Percentiles rank a stretch among this genome's conserved stretches.
These are phyloP conservation scores for Tetracladium setigerum DNA, from an alignment of 495 filamentous ascomycete genomes.

Conservation along the genomic window DNA sequence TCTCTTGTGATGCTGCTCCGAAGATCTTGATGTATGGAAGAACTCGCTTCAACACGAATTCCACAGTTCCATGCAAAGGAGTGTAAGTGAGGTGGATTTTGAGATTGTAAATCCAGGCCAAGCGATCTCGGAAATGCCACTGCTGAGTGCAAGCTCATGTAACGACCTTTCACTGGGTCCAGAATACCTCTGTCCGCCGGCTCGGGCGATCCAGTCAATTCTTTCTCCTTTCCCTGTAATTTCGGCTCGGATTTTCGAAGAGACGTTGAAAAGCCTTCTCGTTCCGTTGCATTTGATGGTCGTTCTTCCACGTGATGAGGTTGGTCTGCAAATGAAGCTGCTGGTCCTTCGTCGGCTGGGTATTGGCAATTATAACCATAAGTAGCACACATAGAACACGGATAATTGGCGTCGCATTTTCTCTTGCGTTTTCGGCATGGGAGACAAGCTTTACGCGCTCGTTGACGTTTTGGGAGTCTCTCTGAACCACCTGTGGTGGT, in stretches of 20 bases:
- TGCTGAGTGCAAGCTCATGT: slow-evolving; percentile 40
- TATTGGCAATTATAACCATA: slow-evolving; percentile 43
- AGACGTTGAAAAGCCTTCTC: not conserved
- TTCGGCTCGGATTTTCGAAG: too few species aligned
- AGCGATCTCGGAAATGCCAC: slow-evolving; percentile 44
- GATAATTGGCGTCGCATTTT: slow-evolving; percentile 37
- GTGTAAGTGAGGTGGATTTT: slow-evolving; percentile 39
- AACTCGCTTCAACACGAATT: slow-evolving; percentile 24
- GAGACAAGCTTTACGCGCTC: slow-evolving; percentile 33
- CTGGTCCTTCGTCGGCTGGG: slow-evolving; percentile 8
- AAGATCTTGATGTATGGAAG: slow-evolving; percentile 14
- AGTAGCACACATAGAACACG: slow-evolving; percentile 37
- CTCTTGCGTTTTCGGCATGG: slow-evolving; percentile 43
- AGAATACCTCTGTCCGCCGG: slow-evolving; percentile 22
- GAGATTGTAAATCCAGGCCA: slow-evolving; percentile 40
- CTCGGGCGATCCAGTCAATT: not conserved
- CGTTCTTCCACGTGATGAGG: not conserved
- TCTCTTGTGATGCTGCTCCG: slow-evolving; percentile 29
- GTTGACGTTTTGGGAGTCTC: slow-evolving; percentile 13
- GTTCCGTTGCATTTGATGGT: too few species aligned
- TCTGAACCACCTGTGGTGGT: too few species aligned
- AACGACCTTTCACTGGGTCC: slow-evolving; percentile 21
- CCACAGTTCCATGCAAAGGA: slow-evolving; percentile 48
- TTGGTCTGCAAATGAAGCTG: slow-evolving; percentile 1
- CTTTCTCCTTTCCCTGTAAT: slow-evolving; percentile 4